These are phyloP conservation scores for Takashimella koratensis DNA, from an alignment of 1,284 basidiomycete species.

Conservation along the genomic window DNA sequence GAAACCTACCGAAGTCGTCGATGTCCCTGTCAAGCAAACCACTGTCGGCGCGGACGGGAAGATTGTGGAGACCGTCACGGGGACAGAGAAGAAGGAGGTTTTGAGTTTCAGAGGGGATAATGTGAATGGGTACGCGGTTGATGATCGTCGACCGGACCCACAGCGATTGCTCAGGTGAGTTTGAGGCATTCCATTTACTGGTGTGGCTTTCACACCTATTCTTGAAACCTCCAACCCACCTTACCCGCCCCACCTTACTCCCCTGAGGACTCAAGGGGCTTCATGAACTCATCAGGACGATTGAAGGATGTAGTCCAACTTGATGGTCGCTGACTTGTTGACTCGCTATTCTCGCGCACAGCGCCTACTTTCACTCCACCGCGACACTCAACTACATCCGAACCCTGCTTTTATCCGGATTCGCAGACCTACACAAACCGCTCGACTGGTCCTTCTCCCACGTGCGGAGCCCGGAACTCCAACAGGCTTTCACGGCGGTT, in stretches of 20 bases:
- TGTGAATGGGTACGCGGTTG: constrained; percentile 71
- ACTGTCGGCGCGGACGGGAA: constrained; percentile 14
- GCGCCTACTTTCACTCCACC: constrained; percentile 93
- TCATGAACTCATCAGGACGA: no score
- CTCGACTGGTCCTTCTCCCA: constrained; percentile 89
- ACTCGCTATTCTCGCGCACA: constrained; percentile 33
- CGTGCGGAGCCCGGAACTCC: constrained; percentile 74
- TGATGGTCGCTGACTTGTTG: neutral
- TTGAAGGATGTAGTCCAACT: neutral
- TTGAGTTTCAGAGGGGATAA: constrained; percentile 76
- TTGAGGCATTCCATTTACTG: no score
- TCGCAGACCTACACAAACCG: constrained; percentile 86
- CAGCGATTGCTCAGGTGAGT: constrained; percentile 65
- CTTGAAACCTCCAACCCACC: neutral
- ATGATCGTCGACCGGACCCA: constrained; percentile 80
- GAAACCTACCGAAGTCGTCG: constrained; percentile 70
- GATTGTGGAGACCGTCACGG: constrained; percentile 27
- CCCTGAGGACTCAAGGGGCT: no score
- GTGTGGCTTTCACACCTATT: neutral
- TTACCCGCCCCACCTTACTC: no score
- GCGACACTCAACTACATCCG: constrained; percentile 92
- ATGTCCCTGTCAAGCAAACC: constrained; percentile 57
- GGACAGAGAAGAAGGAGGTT: constrained; percentile 41
- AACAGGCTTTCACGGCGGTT: constrained; percentile 78
- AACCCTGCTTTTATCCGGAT: constrained; percentile 80